Base-by-base conservation (phyloP, 2,329 filamentous ascomycete genomes). In the Allantophomopsis lycopodina region DNA sequence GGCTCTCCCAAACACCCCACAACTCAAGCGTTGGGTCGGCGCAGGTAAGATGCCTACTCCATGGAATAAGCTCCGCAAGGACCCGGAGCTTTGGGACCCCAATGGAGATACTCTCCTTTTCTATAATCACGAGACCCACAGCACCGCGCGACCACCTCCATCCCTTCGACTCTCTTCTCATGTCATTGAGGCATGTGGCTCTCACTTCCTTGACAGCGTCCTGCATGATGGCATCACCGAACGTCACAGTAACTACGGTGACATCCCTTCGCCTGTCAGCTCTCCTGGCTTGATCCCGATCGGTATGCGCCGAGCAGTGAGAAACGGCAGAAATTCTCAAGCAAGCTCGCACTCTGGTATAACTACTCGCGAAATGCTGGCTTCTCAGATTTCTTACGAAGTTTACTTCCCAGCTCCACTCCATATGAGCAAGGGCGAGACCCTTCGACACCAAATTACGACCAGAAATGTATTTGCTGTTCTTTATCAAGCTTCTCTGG, bases 381-480 rank as follows among this genome's bases (percentile, higher is more conserved):
- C 73, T 43, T 70, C 69, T 2, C 66, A 71, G 46, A 69, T 76
- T 34, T 71, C 66, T 2, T 76, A 76, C 42, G 68, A 79, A 50
- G 70, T 83, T 54, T 75, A 71, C 57, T 78, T 83, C 43, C 68
- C 76, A 0, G 65, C 73, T 0, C 75, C 75, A 0, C 46, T 63
- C 2, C 64, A 68, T 31, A 49, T 69, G 32, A 65, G 51, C 48
- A 66, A 57, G 50, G 56, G 56, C 14, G 69, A 67, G 33, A 68
- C 66, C 40, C 62, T 68, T 2, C 63, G 73, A 1, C 66, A 80
- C 45, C 73, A 78, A 46, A 65, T 83, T 36, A 77, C 79, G 0
- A 79, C 78, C 1, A 70, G 79, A 15, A 84, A 83, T 49, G 70
- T 83, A 35, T 75, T 84, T 48, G 79, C 78, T 0, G 57, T 83